phyloP scores from a whole-genome alignment of 2,329 filamentous ascomycete genomes.

The Neospermospora avenae region DNA sequence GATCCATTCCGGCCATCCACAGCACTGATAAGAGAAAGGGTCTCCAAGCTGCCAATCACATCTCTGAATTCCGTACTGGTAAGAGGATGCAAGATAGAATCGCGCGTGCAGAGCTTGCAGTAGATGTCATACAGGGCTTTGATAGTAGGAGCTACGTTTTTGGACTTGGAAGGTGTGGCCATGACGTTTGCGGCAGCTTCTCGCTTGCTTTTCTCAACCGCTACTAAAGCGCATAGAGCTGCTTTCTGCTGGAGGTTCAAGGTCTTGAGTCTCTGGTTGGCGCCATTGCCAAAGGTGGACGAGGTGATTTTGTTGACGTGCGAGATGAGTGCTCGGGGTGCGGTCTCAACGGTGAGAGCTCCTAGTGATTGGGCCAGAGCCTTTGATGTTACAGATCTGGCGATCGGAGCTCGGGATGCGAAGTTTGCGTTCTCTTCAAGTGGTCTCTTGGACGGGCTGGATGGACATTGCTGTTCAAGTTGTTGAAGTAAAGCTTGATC shows the following conservation, averaged over 20 bases:
- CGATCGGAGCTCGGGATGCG: conserved; percentile 48
- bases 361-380: conserved; percentile 48
- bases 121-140: conserved; percentile 85
- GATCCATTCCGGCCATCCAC: conserved; percentile 69
- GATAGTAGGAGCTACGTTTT: conserved; percentile 69
- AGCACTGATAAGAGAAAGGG: conserved; percentile 71
- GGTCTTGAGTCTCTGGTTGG: conserved; percentile 75
- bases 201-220: conserved; percentile 74
- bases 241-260: conserved; percentile 97
- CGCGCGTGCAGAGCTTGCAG: conserved; percentile 74
- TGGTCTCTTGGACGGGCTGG: conserved; percentile 72
- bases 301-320: conserved; percentile 92
- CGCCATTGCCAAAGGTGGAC: conserved; percentile 85
- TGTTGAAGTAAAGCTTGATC: conserved; percentile 58
- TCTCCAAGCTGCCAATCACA: conserved; percentile 85
- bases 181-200: conserved; percentile 44
- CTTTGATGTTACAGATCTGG: conserved; percentile 36
- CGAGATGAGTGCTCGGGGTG: conserved; percentile 82
- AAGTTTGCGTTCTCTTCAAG: conserved; percentile 80
- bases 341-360: conserved; percentile 68
- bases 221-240: conserved; percentile 81
- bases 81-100: conserved; percentile 85
- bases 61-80: conserved; percentile 92
- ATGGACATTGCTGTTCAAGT: conserved; percentile 58
- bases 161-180: conserved; percentile 59